phyloP scores from a whole-genome alignment of 805 yeast genomes.

The Naumovozyma baii region DNA sequence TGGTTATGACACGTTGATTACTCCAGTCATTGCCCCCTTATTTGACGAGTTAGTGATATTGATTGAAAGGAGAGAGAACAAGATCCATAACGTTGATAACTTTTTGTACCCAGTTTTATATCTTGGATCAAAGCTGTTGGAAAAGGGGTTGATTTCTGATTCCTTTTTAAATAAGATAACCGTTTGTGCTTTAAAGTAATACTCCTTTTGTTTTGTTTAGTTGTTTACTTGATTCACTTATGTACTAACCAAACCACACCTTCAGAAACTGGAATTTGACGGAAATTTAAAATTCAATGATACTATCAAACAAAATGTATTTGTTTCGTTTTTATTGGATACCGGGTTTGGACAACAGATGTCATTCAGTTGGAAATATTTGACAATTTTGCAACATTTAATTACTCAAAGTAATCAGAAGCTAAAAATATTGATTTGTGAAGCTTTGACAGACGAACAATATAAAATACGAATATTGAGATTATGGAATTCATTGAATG shows the following conservation, averaged over 20 bases:
- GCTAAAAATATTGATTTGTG: not conserved
- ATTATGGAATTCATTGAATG: not conserved
- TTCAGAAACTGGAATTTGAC: too few species aligned
- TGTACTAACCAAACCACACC: too few species aligned
- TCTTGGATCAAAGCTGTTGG: not conserved
- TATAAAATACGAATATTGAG: not conserved
- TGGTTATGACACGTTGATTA: not conserved
- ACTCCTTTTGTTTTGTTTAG: too few species aligned
- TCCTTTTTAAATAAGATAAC: not conserved
- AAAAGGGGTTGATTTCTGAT: not conserved
- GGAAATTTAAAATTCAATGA: not conserved
- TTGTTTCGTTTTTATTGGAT: too few species aligned
- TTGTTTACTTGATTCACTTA: too few species aligned
- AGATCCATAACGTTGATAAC: not conserved
- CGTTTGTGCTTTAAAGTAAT: too few species aligned
- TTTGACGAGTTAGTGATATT: not conserved
- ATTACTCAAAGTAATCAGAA: not conserved
- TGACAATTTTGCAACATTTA: not conserved
- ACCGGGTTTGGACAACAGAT: not conserved
- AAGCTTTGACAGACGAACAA: not conserved
- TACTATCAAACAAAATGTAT: not conserved
- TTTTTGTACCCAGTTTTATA: not conserved
- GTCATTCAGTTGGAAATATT: not conserved
- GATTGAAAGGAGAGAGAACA: not conserved
- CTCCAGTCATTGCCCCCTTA: not conserved